Base-by-base conservation (phyloP, 139 green algal genomes). In the Chlorella sp. region DNA sequence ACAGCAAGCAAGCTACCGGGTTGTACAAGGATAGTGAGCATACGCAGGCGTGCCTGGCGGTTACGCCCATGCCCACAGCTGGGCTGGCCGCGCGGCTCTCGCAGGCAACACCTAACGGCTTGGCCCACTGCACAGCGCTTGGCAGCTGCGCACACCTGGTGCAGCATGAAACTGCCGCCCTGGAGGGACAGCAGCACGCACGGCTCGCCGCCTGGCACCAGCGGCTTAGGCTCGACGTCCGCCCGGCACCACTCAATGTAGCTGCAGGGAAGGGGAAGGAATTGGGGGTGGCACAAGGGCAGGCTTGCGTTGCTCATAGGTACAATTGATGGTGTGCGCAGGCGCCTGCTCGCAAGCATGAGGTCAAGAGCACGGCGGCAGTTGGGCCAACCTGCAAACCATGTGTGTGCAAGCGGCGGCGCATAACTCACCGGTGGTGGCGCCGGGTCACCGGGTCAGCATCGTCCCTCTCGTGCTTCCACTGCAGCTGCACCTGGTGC, bases 81-180 rank as follows among this genome's bases (percentile, higher is more conserved):
- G n/a, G n/a, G n/a, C n/a, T n/a, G n/a, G n/a, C n/a, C n/a, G n/a
- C n/a, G n/a, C n/a, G n/a, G n/a, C n/a, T n/a, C n/a, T n/a, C n/a
- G n/a, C n/a, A n/a, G n/a, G n/a, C n/a, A n/a, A n/a, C n/a, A n/a
- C n/a, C n/a, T n/a, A n/a, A n/a, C n/a, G n/a, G n/a, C n/a, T n/a
- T n/a, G n/a, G n/a, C n/a, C n/a, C n/a, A n/a, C n/a, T n/a, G 46
- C 46, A 54, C 46, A 54, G 46, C 46, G 11, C 46, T 19, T 19
- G 8, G 46, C 8, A 60, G 46, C 46, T 19, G 46, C 11, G 46
- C 51, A 2, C 51, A 60, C 51, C 51, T 60, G 94, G 80, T 96
- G 92, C 43, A 96, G 86, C 92, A 97, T 96, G 88, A 96, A 97
- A 41, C 85, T 93, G 58, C 88, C 69, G 68, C 93, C 93, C 60